Evolutionary conservation across 2,329 filamentous ascomycete species (phyloP), one percentile per base, ranked within the genome.

Genomic region (Didymella glomerata): DNA sequence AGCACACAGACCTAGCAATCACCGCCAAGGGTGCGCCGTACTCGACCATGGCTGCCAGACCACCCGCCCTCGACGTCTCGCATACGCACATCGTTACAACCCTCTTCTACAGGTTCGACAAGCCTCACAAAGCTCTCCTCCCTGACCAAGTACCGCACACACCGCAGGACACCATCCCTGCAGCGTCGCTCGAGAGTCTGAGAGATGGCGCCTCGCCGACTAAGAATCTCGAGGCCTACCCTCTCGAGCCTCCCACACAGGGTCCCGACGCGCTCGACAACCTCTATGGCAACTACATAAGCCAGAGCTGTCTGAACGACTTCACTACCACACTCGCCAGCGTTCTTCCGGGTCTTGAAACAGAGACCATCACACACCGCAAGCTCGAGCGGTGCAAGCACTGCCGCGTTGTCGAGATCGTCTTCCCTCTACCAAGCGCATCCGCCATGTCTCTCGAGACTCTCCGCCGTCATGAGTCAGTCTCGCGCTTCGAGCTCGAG

Each of bases 401-500:
- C 54, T 88, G 88, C 1, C 81, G 82, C 24, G 86, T 91, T 16
- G 88, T 90, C 52, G 89, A 91, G 76, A 77, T 90, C 48, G 84
- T 84, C 0, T 81, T 91, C 51, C 84, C 85, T 1, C 86, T 88
- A 0, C 83, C 84, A 0, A 80, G 79, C 16, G 79, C 82, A 48
- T 78, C 81, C 1, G 71, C 80, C 48, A 72, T 84, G 8, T 78
- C 81, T 4, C 81, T 94, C 18, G 80, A 83, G 2, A 90, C 93
- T 66, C 80, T 96, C 68, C 86, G 91, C 63, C 90, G 90, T 71
- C 89, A 96, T 75, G 91, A 94, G 79, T 86, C 88, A 60, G 88
- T 96, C 59, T 92, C 68, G n/a, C 67, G 71, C n/a, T 96, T 96
- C 71, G 92, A 96, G 83, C 86, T 88, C 63, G 90, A 94, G 76